Percentiles rank a stretch among this genome's conserved stretches.
These are phyloP conservation scores for Thinopyrum elongatum DNA, from an alignment of 176 grass and related monocot genomes.

Conservation along the genomic window DNA sequence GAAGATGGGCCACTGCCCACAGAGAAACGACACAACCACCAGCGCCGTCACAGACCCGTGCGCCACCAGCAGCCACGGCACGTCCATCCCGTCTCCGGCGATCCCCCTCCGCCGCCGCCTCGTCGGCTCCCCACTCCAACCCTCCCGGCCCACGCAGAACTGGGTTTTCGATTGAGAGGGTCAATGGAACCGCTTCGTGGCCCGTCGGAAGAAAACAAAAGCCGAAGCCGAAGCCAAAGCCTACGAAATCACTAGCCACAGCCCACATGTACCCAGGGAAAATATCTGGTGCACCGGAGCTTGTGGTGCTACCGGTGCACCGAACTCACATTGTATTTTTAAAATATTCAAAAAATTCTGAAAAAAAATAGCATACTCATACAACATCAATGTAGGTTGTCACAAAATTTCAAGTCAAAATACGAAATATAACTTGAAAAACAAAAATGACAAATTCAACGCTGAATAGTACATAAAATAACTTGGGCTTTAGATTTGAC, in stretches of 20 bases:
- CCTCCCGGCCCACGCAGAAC: not conserved
- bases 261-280: too few species aligned
- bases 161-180: not conserved
- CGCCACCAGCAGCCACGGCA: constrained; percentile 83
- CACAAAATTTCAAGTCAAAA: too few species aligned
- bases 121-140: not conserved
- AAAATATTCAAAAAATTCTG: too few species aligned
- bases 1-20: constrained; percentile 98
- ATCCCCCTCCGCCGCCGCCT: not conserved
- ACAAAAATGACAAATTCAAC: too few species aligned
- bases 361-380: too few species aligned
- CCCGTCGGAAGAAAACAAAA: constrained; percentile 11
- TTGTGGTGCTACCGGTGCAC: too few species aligned
- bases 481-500: too few species aligned
- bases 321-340: too few species aligned
- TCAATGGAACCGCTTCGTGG: not conserved
- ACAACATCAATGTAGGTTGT: too few species aligned
- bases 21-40: constrained; percentile 91
- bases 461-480: too few species aligned
- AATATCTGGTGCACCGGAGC: too few species aligned
- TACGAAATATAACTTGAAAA: too few species aligned
- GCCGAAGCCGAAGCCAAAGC: not conserved
- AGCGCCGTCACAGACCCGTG: constrained; percentile 79
- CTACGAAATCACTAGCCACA: not conserved
- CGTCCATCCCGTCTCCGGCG: constrained; percentile 33